Evolutionary conservation across 805 yeast species (phyloP).

Genomic region (Spencermartinsiella europaea): DNA sequence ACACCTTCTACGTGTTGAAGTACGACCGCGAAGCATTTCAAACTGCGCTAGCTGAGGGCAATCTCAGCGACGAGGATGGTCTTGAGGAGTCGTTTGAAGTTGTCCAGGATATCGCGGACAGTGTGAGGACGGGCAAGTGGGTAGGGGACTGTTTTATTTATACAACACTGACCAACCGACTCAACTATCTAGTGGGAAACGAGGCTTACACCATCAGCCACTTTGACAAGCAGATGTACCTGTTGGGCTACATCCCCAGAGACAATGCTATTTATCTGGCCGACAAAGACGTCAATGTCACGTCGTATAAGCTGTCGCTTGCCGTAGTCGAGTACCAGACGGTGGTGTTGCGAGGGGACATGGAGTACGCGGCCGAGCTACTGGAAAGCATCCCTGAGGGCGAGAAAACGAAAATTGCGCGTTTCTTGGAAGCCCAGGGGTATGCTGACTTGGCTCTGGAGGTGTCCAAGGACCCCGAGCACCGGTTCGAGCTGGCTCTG

Average conservation of each 20-base stretch:
- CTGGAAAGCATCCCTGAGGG: constrained; percentile 53
- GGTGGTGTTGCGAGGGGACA: constrained; percentile 87
- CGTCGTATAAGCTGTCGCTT: constrained; percentile 74
- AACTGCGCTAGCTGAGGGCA: constrained; percentile 54
- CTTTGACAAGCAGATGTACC: constrained; percentile 79
- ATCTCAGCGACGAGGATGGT: constrained; percentile 72
- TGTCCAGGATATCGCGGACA: constrained; percentile 73
- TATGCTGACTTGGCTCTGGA: constrained; percentile 75
- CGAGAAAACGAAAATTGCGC: constrained; percentile 70
- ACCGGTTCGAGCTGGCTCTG: constrained; percentile 84
- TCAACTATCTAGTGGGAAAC: constrained; percentile 93
- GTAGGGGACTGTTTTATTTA: constrained; percentile 95
- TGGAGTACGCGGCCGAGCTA: constrained; percentile 71
- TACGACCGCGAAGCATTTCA: constrained; percentile 65
- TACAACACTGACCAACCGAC: constrained; percentile 79
- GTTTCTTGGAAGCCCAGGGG: constrained; percentile 93
- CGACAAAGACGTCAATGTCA: constrained; percentile 82
- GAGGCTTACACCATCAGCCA: constrained; percentile 88
- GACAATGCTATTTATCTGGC: constrained; percentile 87
- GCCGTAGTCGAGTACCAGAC: constrained; percentile 95
- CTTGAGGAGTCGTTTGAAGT: constrained; percentile 84
- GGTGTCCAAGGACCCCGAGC: constrained; percentile 82
- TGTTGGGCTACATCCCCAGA: constrained; percentile 84
- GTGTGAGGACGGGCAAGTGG: constrained; percentile 86
- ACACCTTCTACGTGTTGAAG: constrained; percentile 70